Evolutionary conservation across 1,139 yeast genomes (phyloP).

Genomic region (Magnusiomyces tetraspermus): DNA sequence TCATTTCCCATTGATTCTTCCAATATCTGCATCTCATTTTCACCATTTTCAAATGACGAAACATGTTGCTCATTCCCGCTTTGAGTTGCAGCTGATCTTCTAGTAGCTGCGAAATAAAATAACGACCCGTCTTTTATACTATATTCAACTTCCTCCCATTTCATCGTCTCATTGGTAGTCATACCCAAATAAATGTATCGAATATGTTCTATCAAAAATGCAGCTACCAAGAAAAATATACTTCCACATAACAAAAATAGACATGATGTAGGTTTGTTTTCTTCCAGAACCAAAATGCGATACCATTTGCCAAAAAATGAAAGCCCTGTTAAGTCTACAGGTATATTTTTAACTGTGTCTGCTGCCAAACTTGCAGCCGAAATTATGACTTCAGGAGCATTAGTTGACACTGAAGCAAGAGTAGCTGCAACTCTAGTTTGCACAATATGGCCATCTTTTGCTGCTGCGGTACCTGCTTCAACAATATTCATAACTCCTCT

Average conservation of each 20-base stretch:
- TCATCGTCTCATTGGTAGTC: constrained; percentile 81
- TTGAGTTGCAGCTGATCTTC: too few relatives aligned
- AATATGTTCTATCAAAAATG: constrained; percentile 55
- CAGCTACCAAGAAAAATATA: constrained; percentile 43
- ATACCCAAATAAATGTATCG: constrained; percentile 64
- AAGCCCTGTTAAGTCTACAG: constrained; percentile 1
- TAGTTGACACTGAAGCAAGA: background rate
- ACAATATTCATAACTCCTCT: too few relatives aligned
- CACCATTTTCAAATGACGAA: too few relatives aligned
- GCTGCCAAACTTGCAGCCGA: background rate
- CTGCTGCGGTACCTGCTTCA: too few relatives aligned
- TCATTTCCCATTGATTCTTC: too few relatives aligned
- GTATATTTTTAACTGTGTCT: background rate
- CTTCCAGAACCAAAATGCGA: constrained; percentile 21
- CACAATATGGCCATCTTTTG: background rate
- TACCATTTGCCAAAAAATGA: constrained; percentile 25
- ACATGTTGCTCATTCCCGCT: too few relatives aligned
- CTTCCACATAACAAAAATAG: constrained; percentile 43
- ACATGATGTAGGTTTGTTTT: constrained; percentile 42
- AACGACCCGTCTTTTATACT: constrained; percentile 44
- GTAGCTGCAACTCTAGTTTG: background rate
- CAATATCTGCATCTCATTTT: too few relatives aligned
- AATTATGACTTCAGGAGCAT: too few relatives aligned
- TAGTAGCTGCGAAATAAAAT: constrained; percentile 25
- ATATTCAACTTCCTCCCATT: constrained; percentile 70